Percentiles rank a stretch among this genome's conserved stretches.
Conservation (phyloP, 1,139 yeast genomes). For the Magnusiomyces fungicola region DNA sequence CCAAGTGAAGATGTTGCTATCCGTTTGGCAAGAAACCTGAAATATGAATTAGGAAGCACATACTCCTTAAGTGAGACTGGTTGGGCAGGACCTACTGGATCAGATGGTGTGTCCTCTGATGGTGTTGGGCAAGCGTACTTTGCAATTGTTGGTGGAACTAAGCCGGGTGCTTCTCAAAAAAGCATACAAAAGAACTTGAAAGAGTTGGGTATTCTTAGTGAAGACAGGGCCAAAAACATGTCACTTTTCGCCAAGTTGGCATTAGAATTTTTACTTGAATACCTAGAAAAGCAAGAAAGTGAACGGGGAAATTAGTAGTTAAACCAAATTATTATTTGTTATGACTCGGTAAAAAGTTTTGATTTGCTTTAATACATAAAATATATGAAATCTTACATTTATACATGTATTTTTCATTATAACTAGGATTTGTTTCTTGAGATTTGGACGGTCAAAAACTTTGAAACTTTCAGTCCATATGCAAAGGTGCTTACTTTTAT, state of each 20-base stretch:
- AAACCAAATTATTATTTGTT: too few species aligned
- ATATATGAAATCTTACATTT: too few species aligned
- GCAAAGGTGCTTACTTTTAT: too few species aligned
- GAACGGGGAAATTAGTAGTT: too few species aligned
- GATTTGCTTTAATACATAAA: too few species aligned
- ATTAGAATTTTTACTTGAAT: conserved; percentile 49
- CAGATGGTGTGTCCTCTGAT: conserved; percentile 14
- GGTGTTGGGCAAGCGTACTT: conserved; percentile 61
- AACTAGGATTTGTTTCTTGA: too few species aligned
- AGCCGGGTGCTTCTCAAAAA: conserved; percentile 31
- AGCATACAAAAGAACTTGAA: conserved; percentile 36
- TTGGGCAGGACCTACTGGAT: conserved; percentile 67
- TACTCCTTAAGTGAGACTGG: conserved; percentile 82
- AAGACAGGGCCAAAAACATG: conserved; percentile 62
- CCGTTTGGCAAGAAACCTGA: conserved; percentile 67
- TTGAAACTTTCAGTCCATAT: too few species aligned
- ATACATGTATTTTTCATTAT: too few species aligned
- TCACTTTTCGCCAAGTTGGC: conserved; percentile 64
- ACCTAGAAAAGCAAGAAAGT: conserved; percentile 11
- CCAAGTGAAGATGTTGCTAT: conserved; percentile 73
- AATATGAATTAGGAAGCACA: conserved; percentile 75
- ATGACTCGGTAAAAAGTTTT: too few species aligned
- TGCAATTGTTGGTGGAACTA: conserved; percentile 55
- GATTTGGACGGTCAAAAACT: too few species aligned
- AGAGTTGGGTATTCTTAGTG: conserved; percentile 7